A percentile compares a stretch with the other conserved stretches of the same genome.
These are phyloP conservation scores for Claviceps paspali DNA, from an alignment of 2,329 filamentous ascomycete species.

Conservation along the genomic window DNA sequence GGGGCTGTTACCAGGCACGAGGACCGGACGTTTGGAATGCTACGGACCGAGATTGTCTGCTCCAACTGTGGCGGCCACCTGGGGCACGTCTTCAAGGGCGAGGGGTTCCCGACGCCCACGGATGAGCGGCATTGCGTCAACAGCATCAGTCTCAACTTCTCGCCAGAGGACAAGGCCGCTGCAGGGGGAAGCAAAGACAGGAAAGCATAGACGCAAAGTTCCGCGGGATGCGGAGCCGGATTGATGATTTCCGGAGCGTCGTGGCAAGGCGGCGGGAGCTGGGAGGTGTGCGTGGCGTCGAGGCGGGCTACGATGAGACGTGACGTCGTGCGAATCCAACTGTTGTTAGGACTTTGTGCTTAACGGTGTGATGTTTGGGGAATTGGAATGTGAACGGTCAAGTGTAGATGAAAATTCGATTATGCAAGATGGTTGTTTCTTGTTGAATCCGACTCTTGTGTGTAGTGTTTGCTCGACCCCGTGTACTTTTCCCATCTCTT, in stretches of 20 bases:
- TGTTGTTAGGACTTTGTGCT: too few species aligned
- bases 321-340: too few species aligned
- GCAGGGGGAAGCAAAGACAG: constrained; percentile 19
- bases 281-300: neutral
- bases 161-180: constrained; percentile 40
- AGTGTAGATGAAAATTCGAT: too few species aligned
- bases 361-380: too few species aligned
- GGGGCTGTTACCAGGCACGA: constrained; percentile 74
- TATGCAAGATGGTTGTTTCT: too few species aligned
- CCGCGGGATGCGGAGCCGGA: too few species aligned
- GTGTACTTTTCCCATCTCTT: too few species aligned
- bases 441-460: too few species aligned
- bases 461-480: too few species aligned
- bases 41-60: constrained; percentile 84
- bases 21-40: constrained; percentile 67
- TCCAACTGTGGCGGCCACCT: constrained; percentile 86
- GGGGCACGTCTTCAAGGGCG: constrained; percentile 90
- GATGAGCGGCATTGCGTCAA: constrained; percentile 98
- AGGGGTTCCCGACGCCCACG: constrained; percentile 70
- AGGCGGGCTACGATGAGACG: too few species aligned
- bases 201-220: constrained; percentile 17
- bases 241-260: too few species aligned
- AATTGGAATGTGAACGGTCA: too few species aligned
- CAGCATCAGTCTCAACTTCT: constrained; percentile 77
- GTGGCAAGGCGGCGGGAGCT: neutral